phyloP scores from a whole-genome alignment of 345 rosid genomes.

The Eucalyptus fibrosa region DNA sequence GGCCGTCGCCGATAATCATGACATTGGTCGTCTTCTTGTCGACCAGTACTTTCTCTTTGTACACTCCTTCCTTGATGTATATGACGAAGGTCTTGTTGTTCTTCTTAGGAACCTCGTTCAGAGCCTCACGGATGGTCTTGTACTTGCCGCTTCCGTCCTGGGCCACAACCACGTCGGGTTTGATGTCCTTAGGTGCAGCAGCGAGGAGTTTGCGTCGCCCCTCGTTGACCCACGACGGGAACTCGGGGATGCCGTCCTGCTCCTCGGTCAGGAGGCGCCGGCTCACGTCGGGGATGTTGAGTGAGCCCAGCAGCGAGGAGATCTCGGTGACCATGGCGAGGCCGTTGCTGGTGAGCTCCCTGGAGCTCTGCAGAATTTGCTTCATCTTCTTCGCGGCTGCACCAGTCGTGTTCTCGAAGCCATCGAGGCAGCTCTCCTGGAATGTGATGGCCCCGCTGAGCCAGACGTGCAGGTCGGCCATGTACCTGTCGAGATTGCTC shows the following conservation, averaged over 20 bases:
- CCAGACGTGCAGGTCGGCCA: conserved; percentile 53
- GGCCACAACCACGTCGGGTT: conserved; percentile 47
- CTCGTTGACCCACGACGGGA: conserved; percentile 38
- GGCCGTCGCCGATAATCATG: conserved; percentile 68
- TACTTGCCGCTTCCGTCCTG: conserved; percentile 64
- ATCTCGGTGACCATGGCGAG: conserved; percentile 54
- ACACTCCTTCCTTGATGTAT: conserved; percentile 58
- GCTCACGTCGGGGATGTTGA: conserved; percentile 8
- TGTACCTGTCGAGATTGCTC: conserved; percentile 5
- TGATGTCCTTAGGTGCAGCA: neutral
- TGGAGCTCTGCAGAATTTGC: conserved; percentile 17
- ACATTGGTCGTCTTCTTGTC: conserved; percentile 13
- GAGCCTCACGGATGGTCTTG: conserved; percentile 41
- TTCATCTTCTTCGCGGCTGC: conserved; percentile 30
- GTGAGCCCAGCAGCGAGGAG: conserved; percentile 5
- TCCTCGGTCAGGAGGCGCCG: conserved; percentile 20
- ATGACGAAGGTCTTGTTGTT: conserved; percentile 28
- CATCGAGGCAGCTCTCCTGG: conserved; percentile 65
- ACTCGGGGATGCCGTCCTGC: neutral
- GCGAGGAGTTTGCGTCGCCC: conserved; percentile 23
- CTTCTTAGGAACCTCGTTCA: conserved; percentile 24
- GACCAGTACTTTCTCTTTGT: conserved; percentile 36
- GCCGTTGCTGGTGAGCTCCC: conserved; percentile 51
- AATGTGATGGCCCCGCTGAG: conserved; percentile 66
- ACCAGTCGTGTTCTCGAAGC: conserved; percentile 42